phyloP scores from a whole-genome alignment of 495 filamentous ascomycete genomes.

The Aspergillus funiculosus region DNA sequence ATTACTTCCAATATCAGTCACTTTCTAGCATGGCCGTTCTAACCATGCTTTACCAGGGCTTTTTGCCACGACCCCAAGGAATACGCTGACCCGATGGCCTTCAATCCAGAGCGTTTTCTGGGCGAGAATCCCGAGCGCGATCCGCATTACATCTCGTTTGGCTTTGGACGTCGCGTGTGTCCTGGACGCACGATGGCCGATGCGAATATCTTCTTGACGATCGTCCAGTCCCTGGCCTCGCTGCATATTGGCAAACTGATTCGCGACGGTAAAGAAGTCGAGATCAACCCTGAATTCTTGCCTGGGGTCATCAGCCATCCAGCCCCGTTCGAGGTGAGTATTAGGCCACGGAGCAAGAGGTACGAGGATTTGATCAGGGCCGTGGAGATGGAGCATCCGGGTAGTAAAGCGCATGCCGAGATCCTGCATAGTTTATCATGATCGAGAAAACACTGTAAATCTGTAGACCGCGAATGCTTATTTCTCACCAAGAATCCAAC shows the following conservation, averaged over 20 bases:
- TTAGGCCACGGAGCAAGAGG: slow-evolving; percentile 27
- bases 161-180: slow-evolving; percentile 39
- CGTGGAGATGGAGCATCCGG: slow-evolving; percentile 38
- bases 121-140: slow-evolving; percentile 26
- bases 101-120: slow-evolving; percentile 36
- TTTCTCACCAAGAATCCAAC: too few relatives aligned
- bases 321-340: slow-evolving; percentile 27
- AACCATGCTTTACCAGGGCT: slow-evolving; percentile 14
- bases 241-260: slow-evolving; percentile 33
- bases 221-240: slow-evolving; percentile 30
- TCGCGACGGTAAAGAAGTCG: slow-evolving; percentile 25
- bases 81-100: slow-evolving; percentile 30
- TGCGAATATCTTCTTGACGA: slow-evolving; percentile 29
- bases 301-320: slow-evolving; percentile 39
- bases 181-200: slow-evolving; percentile 35
- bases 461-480: too few relatives aligned
- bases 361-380: slow-evolving; percentile 29
- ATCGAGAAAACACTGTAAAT: too few relatives aligned
- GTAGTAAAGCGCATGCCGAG: slow-evolving; percentile 37
- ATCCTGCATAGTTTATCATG: too few relatives aligned
- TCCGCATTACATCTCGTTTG: slow-evolving; percentile 27
- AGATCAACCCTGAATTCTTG: slow-evolving; percentile 23
- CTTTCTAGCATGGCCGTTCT: background rate
- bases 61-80: slow-evolving; percentile 30
- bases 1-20: background rate